A percentile compares a stretch with the other conserved stretches of the same genome.
Evolutionary conservation across 2,329 filamentous ascomycete genomes (phyloP).

Genomic region (Colletotrichum truncatum): DNA sequence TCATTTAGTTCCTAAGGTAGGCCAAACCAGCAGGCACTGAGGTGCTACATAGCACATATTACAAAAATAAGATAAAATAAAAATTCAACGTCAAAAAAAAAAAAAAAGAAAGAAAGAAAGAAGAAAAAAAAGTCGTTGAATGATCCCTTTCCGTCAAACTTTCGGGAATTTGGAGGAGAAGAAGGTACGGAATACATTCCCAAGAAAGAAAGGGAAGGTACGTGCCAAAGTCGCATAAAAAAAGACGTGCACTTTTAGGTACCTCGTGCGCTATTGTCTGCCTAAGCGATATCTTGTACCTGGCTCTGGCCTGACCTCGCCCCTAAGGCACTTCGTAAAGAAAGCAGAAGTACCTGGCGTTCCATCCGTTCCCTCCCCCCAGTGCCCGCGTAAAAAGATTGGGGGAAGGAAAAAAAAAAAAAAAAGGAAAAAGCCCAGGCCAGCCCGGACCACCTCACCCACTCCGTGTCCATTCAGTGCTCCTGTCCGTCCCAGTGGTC

Average conservation of each 20-base stretch:
- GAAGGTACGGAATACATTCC: not conserved
- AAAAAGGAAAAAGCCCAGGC: not conserved
- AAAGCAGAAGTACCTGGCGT: not conserved
- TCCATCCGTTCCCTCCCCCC: not conserved
- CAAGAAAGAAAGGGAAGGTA: not conserved
- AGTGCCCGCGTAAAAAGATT: not conserved
- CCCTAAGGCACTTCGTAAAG: not conserved
- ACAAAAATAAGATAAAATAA: no score
- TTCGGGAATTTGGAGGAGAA: no score
- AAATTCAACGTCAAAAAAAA: no score
- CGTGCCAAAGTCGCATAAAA: not conserved
- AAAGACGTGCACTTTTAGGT: not conserved
- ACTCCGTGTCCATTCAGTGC: conserved; percentile 8
- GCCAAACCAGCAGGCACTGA: no score
- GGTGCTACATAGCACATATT: no score
- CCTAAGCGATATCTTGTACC: no score
- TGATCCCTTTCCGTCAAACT: no score
- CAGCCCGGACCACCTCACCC: conserved; percentile 15
- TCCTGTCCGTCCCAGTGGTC: conserved; percentile 16
- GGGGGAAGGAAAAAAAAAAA: not conserved
- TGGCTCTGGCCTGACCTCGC: not conserved
- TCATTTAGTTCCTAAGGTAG: no score
- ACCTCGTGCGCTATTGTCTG: not conserved
- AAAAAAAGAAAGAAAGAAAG: no score
- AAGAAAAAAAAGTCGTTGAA: no score